Evolutionary conservation across 1,284 basidiomycete genomes (phyloP), one percentile per base, ranked within the genome.

Genomic region (Ganoderma meredithae): DNA sequence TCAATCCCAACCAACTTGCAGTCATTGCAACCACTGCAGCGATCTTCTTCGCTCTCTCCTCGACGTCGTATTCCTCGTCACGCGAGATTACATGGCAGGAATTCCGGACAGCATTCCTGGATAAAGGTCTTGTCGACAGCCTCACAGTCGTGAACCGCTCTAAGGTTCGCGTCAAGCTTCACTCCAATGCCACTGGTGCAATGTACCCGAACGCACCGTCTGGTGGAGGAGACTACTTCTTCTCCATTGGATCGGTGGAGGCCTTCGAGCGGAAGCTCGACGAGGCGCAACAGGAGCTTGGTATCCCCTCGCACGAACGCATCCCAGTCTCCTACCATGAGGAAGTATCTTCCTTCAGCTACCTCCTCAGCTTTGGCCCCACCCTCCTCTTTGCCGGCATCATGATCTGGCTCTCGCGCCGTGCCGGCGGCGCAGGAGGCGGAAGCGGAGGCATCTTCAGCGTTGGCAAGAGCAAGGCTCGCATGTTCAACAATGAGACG

Each of bases 21-120:
- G 81, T 89, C 78, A 78, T 92, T 60, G 85, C 85, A 19, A 87
- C 86, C 3, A 84, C 87, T 56, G 85, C 86, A 41, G 85, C 90
- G 63, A 86, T 90, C 47, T 88, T 94, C 71, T 92, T 94, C 75
- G 84, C 89, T 12, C 83, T 93, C 73, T 90, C 90, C 49, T 88
- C 86, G 66, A 83, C 90, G 44, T 86, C 83, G 22, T 81, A 85
- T 0, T 82, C 88, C 0, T 84, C 85, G 58, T 89, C 93, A 6
- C 90, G 93, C 71, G 97, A 99, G 82, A 98, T 99, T 73, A 98
- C 97, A 72, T 99, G 97, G 96, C 97, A 98, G 82, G 97, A 98
- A 80, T 99, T 99, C 85, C 91, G 96, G 69, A 97, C 95, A 62
- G 94, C 94, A 25, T 95, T 98, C 83, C 90, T 99, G 62, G 95